Percentiles rank a stretch among this genome's conserved stretches.
These are phyloP conservation scores for Cladophialophora exuberans DNA, from an alignment of 2,329 filamentous ascomycete genomes.

Conservation along the genomic window DNA sequence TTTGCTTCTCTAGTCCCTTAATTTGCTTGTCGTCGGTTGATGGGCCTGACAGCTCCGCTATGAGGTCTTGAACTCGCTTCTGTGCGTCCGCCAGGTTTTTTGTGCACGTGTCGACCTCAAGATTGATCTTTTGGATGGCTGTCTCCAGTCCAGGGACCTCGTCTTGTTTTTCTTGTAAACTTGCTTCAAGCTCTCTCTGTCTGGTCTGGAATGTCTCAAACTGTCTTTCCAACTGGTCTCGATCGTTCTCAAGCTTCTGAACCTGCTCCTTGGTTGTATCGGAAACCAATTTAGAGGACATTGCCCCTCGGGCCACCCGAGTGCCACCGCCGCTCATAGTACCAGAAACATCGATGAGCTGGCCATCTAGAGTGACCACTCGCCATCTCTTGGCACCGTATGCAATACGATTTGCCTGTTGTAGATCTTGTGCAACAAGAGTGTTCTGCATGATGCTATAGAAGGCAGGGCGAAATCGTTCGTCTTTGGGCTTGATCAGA, in stretches of 20 bases:
- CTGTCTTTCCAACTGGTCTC: constrained; percentile 79
- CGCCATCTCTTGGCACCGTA: constrained; percentile 94
- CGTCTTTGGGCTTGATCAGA: constrained; percentile 83
- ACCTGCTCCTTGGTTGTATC: constrained; percentile 90
- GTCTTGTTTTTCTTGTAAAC: constrained; percentile 71
- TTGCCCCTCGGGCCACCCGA: constrained; percentile 85
- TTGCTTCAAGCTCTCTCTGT: constrained; percentile 76
- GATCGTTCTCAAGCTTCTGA: constrained; percentile 79
- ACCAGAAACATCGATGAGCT: constrained; percentile 96
- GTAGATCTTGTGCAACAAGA: constrained; percentile 85
- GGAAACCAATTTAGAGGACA: constrained; percentile 93
- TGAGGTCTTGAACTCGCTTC: constrained; percentile 82
- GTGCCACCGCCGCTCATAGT: constrained; percentile 98
- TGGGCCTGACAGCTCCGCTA: constrained; percentile 77
- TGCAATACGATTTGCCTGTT: constrained; percentile 96
- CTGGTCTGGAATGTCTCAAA: constrained; percentile 85
- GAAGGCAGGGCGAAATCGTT: constrained; percentile 86
- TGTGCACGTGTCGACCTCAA: constrained; percentile 86
- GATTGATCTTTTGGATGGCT: constrained; percentile 83
- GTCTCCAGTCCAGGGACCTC: constrained; percentile 85
- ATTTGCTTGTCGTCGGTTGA: constrained; percentile 78
- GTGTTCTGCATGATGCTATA: constrained; percentile 96
- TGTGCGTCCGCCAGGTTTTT: constrained; percentile 83
- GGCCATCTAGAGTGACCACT: constrained; percentile 91
- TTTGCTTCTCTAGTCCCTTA: constrained; percentile 73